phyloP scores from a whole-genome alignment of 805 yeast genomes.

The Ogataea allantospora region DNA sequence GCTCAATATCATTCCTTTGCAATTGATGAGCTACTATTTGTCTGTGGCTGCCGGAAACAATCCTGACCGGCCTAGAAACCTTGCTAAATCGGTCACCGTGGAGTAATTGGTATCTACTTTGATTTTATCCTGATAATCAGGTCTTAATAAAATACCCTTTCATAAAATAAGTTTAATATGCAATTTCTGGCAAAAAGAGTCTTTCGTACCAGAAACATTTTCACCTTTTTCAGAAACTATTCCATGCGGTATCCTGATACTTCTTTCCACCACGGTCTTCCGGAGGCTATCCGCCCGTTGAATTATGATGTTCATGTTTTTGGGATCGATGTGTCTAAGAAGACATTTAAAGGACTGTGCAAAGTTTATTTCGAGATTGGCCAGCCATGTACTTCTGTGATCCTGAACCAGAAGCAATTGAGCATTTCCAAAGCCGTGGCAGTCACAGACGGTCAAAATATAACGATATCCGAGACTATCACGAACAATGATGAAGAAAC shows the following conservation, averaged over 20 bases:
- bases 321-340: conserved; percentile 54
- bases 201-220: not conserved
- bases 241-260: conserved; percentile 27
- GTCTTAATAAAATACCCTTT: conserved; percentile 12
- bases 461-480: conserved; percentile 29
- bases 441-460: conserved; percentile 16
- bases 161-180: conserved; percentile 6
- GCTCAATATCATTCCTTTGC: conserved; percentile 90
- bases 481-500: conserved; percentile 52
- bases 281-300: conserved; percentile 58
- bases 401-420: conserved; percentile 48
- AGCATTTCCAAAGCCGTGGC: conserved; percentile 29
- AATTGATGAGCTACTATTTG: conserved; percentile 94
- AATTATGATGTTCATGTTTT: conserved; percentile 65
- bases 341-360: conserved; percentile 48
- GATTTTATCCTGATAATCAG: not conserved
- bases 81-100: conserved; percentile 97
- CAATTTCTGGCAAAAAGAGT: conserved; percentile 4
- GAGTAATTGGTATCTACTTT: conserved; percentile 49
- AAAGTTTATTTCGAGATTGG: conserved; percentile 46
- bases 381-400: conserved; percentile 42
- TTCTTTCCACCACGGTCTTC: conserved; percentile 48
- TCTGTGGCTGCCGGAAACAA: conserved; percentile 94
- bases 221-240: not conserved
- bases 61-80: conserved; percentile 97